Conservation (phyloP, 106 monocot genomes). For the Allium sativum region DNA sequence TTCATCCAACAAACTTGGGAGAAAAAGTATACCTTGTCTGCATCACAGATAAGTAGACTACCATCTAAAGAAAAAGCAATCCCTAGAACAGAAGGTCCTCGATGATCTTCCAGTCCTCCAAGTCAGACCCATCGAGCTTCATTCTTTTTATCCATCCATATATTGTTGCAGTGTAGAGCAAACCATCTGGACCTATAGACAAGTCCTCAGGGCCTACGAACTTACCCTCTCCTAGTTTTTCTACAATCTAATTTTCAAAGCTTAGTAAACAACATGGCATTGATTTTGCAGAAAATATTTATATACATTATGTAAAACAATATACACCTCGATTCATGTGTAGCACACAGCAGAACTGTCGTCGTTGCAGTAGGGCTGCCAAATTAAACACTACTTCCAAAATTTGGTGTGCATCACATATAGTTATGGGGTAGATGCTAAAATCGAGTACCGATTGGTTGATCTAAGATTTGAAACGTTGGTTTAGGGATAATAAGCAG, state of each 20-base stretch:
- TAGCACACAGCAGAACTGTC: too few relatives aligned
- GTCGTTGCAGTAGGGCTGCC: too few relatives aligned
- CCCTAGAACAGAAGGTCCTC: conserved; percentile 35
- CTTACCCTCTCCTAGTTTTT: conserved; percentile 49
- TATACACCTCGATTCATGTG: too few relatives aligned
- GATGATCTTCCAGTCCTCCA: conserved; percentile 47
- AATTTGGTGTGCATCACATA: too few relatives aligned
- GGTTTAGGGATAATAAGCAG: too few relatives aligned
- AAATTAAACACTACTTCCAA: too few relatives aligned
- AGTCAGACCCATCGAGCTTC: conserved; percentile 24
- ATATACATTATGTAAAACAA: too few relatives aligned
- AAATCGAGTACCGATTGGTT: too few relatives aligned
- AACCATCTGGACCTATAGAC: conserved; percentile 25
- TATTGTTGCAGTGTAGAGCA: conserved; percentile 39
- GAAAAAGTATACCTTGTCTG: conserved; percentile 11
- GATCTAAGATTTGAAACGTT: too few relatives aligned
- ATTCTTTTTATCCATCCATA: conserved; percentile 66
- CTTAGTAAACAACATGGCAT: not conserved
- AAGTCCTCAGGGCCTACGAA: conserved; percentile 48
- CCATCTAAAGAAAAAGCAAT: conserved; percentile 30
- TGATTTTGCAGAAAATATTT: not conserved
- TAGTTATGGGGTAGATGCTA: too few relatives aligned
- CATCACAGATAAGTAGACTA: conserved; percentile 37
- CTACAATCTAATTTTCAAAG: conserved; percentile 1
- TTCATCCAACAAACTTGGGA: not conserved